Base-by-base conservation (phyloP, 495 filamentous ascomycete genomes). In the Penicillium ucsense region DNA sequence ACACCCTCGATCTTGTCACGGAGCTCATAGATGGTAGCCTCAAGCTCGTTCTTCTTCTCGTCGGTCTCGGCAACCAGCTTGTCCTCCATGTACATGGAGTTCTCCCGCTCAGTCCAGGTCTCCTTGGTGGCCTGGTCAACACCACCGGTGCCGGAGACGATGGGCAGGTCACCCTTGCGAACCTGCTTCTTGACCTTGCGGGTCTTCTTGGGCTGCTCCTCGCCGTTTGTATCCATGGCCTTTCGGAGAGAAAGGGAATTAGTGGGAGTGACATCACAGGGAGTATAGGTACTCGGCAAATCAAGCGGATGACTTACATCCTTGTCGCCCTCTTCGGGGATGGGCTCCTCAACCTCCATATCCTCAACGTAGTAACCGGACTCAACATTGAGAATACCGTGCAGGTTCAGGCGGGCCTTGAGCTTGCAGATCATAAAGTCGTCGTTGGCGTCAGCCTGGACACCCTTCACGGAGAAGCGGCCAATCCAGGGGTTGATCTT, bases 401-500 rank as follows among this genome's bases (percentile, higher is more conserved):
- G 91, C 53, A 96, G 78, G 73, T 99, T 99, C 40, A 99, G 80
- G 44, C 92, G 81, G 33, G 94, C 94, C 80, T 99, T 99, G 47
- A 99, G 83, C 76, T 99, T 99, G 83, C 92, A 99, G 58, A 99
- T 95, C 88, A 94, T 94, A 66, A 94, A 94, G 57, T 94, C 88
- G 41, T 92, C 85, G 53, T 94, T 89, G 45, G 79, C 75, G 63
- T 89, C 85, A 31, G 86, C 81, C 71, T 90, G 81, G 54, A 94
- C 88, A 29, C 80, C 82, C 79, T 94, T 94, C 62, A 94, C 84
- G 27, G 88, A 92, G 72, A 99, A 99, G 46, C 86, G 80, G 45
- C 92, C 92, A 56, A 99, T 95, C 83, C 91, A 97, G 44, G 92
- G 84, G 48, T 87, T 84, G 51, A 85, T 77, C 79, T 89, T 91